A percentile compares a stretch with the other conserved stretches of the same genome.
Evolutionary conservation across 192 early-diverging fungal species (phyloP).

Genomic region (Backusella psychrophila): DNA sequence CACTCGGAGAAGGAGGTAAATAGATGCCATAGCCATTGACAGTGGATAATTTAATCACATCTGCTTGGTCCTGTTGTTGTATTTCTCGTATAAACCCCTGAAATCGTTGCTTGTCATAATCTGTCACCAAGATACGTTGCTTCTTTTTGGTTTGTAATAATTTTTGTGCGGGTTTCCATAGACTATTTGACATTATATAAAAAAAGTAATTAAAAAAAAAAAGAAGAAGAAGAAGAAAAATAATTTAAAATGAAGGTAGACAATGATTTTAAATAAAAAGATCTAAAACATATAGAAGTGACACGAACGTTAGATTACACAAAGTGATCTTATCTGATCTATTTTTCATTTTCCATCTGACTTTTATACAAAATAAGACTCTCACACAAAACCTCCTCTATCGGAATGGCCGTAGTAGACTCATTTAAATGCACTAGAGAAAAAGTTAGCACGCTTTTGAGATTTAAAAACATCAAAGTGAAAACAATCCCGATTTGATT

Average conservation of each 20-base stretch:
- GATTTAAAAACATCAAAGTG: too few species aligned
- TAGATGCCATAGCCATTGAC: slow-evolving; percentile 37
- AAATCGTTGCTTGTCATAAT: background rate
- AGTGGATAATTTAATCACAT: slow-evolving; percentile 31
- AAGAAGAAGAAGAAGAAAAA: slow-evolving; percentile 8
- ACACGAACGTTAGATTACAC: background rate
- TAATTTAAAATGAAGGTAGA: background rate
- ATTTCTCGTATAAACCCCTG: background rate
- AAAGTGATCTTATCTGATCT: background rate
- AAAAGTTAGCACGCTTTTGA: background rate
- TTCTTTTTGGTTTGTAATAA: background rate
- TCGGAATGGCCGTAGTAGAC: background rate
- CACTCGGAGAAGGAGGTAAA: slow-evolving; percentile 29
- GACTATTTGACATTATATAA: background rate
- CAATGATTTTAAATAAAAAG: background rate
- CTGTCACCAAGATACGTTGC: background rate
- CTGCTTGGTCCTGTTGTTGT: background rate
- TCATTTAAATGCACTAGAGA: background rate
- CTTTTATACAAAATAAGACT: background rate
- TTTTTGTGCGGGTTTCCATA: background rate
- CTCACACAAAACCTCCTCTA: background rate
- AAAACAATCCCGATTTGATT: too few species aligned
- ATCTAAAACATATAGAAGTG: background rate
- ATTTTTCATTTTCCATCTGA: background rate
- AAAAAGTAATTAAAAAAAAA: background rate